phyloP scores from a whole-genome alignment of 768 basidiomycete genomes.

The Asterophora parasitica region DNA sequence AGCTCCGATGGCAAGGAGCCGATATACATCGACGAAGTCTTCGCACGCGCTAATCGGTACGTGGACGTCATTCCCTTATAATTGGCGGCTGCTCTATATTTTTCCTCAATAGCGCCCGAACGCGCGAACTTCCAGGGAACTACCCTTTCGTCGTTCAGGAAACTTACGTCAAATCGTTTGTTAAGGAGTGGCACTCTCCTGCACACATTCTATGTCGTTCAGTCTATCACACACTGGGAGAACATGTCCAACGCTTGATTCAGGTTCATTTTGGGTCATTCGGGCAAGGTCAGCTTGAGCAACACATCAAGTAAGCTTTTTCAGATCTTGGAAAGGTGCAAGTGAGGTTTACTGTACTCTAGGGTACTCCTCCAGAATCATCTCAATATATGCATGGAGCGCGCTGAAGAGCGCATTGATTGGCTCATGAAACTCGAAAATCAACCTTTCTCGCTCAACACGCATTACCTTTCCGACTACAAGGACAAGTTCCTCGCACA shows the following conservation, averaged over 20 bases:
- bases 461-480: slow-evolving; percentile 40
- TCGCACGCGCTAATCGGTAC: slow-evolving; percentile 41
- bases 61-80: too few relatives aligned
- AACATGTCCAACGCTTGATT: slow-evolving; percentile 40
- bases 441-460: slow-evolving; percentile 44
- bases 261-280: slow-evolving; percentile 45
- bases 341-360: not conserved
- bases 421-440: slow-evolving; percentile 44
- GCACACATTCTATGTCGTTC: slow-evolving; percentile 39
- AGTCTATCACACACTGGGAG: slow-evolving; percentile 31
- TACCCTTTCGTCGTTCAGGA: slow-evolving; percentile 61
- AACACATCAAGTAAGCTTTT: slow-evolving; percentile 35
- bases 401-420: slow-evolving; percentile 35
- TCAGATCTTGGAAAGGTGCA: not conserved
- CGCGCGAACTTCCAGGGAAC: slow-evolving; percentile 64
- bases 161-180: slow-evolving; percentile 40
- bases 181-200: slow-evolving; percentile 45
- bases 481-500: slow-evolving; percentile 43
- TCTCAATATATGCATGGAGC: slow-evolving; percentile 36
- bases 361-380: slow-evolving; percentile 52
- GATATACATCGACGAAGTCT: slow-evolving; percentile 52
- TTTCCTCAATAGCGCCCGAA: slow-evolving; percentile 45
- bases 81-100: too few relatives aligned
- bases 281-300: slow-evolving; percentile 48
- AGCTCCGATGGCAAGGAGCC: not conserved